Base-by-base conservation (phyloP, 2,329 filamentous ascomycete species). In the Stachybotrys chartarum region DNA sequence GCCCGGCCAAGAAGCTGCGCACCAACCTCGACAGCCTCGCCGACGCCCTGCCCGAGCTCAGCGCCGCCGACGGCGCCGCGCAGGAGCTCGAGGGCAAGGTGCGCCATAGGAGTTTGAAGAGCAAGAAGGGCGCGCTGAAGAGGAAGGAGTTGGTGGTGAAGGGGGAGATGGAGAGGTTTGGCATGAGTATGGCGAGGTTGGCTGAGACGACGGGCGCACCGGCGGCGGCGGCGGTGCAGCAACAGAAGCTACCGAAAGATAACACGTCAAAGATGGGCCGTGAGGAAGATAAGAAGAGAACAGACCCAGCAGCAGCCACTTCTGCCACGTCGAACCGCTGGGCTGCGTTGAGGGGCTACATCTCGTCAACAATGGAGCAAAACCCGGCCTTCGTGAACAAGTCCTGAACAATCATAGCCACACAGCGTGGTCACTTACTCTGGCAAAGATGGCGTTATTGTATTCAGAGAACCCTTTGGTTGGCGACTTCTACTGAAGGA, bases 281-380 rank as follows among this genome's bases (percentile, higher is more conserved):
- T 56, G 16, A 55, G 48, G 30, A 58, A 56, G 3, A 59, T 60
- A 59, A 52, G 56, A 56, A n/a, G 46, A 58, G 30, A 52, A 39
- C 11, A 52, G 24, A n/a, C 35, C 18, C 35, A 11, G 39, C 53
- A 51, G 45, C 50, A 16, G 57, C 61, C 17, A 32, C 59, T 14
- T 57, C 58, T 53, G 56, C 59, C 10, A 83, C 79, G 16, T 74
- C 81, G 10, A 83, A 78, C 64, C 77, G 88, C 55, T 97, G 91
- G 88, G 88, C 88, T 32, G 90, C 91, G 16, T 69, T 97, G 70
- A 83, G 92, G 63, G 85, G 79, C 10, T 95, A 93, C 67, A 95
- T 97, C 53, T 87, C 89, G 1, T 81, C 86, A 47, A 97, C 90
- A 1, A 90, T 96, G 85, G 90, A 96, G 73, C 88, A 90, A 71